phyloP scores from a whole-genome alignment of 768 basidiomycete species.

The Termitomyces sp. region DNA sequence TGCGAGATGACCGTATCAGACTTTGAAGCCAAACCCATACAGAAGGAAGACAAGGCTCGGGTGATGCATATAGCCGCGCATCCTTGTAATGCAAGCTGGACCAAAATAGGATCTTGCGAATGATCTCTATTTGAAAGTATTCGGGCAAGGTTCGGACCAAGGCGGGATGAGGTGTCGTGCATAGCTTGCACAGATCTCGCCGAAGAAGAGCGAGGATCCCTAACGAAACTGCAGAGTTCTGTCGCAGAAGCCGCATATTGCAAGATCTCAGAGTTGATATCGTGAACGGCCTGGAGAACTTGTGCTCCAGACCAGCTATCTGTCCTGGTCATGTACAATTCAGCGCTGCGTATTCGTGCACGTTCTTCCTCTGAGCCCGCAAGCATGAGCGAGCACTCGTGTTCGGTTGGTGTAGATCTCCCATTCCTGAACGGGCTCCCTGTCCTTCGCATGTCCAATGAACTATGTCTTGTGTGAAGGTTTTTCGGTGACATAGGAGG shows the following conservation, averaged over 20 bases:
- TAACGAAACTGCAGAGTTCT: conserved; percentile 58
- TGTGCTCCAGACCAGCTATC: conserved; percentile 77
- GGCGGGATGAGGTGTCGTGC: conserved; percentile 56
- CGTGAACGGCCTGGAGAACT: conserved; percentile 74
- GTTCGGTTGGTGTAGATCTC: conserved; percentile 13
- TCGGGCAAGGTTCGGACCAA: conserved; percentile 60
- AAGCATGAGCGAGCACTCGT: conserved; percentile 12
- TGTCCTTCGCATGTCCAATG: conserved; percentile 29
- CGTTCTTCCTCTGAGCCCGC: conserved; percentile 44
- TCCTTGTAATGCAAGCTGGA: conserved; percentile 74
- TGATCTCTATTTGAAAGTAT: conserved; percentile 64
- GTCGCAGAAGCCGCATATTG: conserved; percentile 75
- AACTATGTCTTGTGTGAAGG: conserved; percentile 21
- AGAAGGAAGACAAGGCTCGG: conserved; percentile 66
- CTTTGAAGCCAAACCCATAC: conserved; percentile 70
- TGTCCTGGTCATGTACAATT: conserved; percentile 69
- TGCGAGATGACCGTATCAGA: conserved; percentile 62
- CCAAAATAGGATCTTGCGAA: conserved; percentile 70
- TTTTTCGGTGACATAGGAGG: conserved; percentile 10
- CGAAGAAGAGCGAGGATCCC: conserved; percentile 32
- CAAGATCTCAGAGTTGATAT: conserved; percentile 78
- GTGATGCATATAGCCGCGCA: conserved; percentile 65
- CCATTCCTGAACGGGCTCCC: conserved; percentile 18
- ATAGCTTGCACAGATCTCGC: conserved; percentile 47
- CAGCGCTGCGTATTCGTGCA: conserved; percentile 55